Evolutionary conservation across 2,329 filamentous ascomycete species (phyloP), one percentile per base, ranked within the genome.

Genomic region (Cephalotrichum gorgonifer): DNA sequence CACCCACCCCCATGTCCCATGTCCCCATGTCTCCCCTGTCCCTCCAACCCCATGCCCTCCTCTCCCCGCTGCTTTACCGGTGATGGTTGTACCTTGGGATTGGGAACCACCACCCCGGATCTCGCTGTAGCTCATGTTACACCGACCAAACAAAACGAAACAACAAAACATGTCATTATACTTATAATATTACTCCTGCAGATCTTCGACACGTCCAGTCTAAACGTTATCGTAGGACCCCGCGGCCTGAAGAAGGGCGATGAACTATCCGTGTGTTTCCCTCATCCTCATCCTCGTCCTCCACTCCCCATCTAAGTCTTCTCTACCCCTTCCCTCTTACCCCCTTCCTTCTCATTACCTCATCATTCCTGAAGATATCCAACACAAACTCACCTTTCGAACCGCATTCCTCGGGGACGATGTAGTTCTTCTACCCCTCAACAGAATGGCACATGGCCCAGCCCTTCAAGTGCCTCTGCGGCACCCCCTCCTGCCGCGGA

Each of bases 401-500:
- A 22, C 35, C n/a, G 17, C 35, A 3, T n/a, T n/a, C n/a, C n/a
- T n/a, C n/a, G n/a, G n/a, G n/a, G n/a, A n/a, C n/a, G 15, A 17
- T n/a, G 27, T 47, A 78, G 60, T 88, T 86, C 68, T 88, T 87
- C 66, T 88, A 88, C 57, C 83, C 84, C 4, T 85, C 80, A 48
- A 86, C 83, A 1, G 84, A 88, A 64, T 88, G 82, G 82, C 58
- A 71, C 58, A 86, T 88, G 83, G 78, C 79, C 28, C 83, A 87
- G 68, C 74, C 81, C 4, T 88, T 88, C 60, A 66, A 75, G 52
- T 88, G 84, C 61, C 68, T 75, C 51, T 88, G 84, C 60, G 71
- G 72, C 53, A 71, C 70, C 4, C 55, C 68, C 0, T 66, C 67
- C 20, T 88, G 84, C 65, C 72, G 73, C 47, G 81, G 82, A 15